Base-by-base conservation (phyloP, 2,329 filamentous ascomycete species). In the Alternaria longipes region DNA sequence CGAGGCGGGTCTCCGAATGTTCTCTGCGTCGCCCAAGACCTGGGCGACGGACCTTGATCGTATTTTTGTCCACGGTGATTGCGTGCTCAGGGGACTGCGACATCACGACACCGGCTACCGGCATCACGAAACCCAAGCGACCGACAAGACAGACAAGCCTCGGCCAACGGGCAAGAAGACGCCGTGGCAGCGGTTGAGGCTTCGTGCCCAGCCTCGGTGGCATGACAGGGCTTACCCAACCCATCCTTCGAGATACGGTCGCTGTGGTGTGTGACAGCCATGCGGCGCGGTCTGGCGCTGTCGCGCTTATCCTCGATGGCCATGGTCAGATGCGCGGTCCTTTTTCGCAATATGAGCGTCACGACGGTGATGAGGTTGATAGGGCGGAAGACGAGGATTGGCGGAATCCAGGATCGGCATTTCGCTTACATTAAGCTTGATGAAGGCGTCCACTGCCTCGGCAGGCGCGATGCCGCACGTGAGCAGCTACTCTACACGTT, bases 381-480 rank as follows among this genome's bases (percentile, higher is more conserved):
- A 59, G 45, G 53, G 38, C 34, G 49, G 47, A 30, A 20, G 44
- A n/a, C 34, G 55, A 45, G 59, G 55, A 62, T 54, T 62, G 59
- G 59, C 54, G 44, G 49, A 46, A 20, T 22, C 18, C 20, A 20
- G 26, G 50, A 46, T 59, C 24, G 47, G 16, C 58, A 32, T 45
- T 8, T 50, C 59, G 49, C 34, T 45, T 62, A 62, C 46, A 57
- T 57, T 51, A 57, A 57, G 54, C 54, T 53, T 51, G 32, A 52
- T 36, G 42, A 47, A 55, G 50, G 32, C 40, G 26, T 55, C 41
- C 36, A 38, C 52, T 16, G 36, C 38, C 32, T 32, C 45, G 57
- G 45, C 52, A 55, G 28, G 34, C 20, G 20, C 36, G 28, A 9
- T 14, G 24, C 24, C 16, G 28, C 59, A 58, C 54, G 54, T 53